phyloP scores from a whole-genome alignment of 306 rosid species.

The Quercus rubra region DNA sequence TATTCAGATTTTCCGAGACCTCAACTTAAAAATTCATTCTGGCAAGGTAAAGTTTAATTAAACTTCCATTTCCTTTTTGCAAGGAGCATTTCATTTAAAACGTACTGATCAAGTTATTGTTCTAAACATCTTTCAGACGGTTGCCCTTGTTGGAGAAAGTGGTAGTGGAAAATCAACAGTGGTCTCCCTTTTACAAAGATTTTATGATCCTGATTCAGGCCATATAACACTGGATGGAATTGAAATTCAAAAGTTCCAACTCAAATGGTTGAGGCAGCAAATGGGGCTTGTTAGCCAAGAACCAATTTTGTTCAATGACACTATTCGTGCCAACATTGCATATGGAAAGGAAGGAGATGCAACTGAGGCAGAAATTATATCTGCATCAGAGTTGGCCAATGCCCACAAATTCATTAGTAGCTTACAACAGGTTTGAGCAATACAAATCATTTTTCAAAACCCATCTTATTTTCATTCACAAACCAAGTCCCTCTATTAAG shows the following conservation, averaged over 20 bases:
- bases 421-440: slow-evolving; percentile 46
- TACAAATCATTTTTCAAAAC: not conserved
- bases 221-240: slow-evolving; percentile 51
- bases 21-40: slow-evolving; percentile 33
- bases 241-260: slow-evolving; percentile 45
- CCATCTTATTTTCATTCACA: not conserved
- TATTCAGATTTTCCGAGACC: slow-evolving; percentile 37
- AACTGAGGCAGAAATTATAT: slow-evolving; percentile 57
- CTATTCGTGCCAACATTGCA: slow-evolving; percentile 54
- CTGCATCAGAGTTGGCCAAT: slow-evolving; percentile 61
- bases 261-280: slow-evolving; percentile 62
- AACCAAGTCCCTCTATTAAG: not conserved
- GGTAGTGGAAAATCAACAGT: slow-evolving; percentile 73
- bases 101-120: not conserved
- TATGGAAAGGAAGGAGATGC: slow-evolving; percentile 63
- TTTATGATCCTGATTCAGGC: slow-evolving; percentile 67
- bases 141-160: slow-evolving; percentile 72
- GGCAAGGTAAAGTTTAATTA: slow-evolving; percentile 36
- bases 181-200: slow-evolving; percentile 54
- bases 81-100: not conserved
- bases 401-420: slow-evolving; percentile 66
- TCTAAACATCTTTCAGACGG: slow-evolving; percentile 36
- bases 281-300: slow-evolving; percentile 77
- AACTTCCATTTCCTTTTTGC: not conserved
- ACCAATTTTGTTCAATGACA: slow-evolving; percentile 56